Evolutionary conservation across 768 basidiomycete species (phyloP), one percentile per base, ranked within the genome.

Genomic region (Agaricus bisporus): DNA sequence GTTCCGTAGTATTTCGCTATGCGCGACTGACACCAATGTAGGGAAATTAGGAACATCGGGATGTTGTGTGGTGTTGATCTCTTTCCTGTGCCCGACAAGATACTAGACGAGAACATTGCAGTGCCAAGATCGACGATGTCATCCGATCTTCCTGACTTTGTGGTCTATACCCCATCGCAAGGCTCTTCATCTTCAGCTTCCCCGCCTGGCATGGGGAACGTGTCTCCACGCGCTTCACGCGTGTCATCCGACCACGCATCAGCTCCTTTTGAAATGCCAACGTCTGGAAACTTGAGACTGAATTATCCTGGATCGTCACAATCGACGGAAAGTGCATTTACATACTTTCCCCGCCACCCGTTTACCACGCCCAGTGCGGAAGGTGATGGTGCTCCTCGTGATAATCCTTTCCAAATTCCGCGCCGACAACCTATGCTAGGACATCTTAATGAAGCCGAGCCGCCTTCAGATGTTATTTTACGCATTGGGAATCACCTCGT

Each of bases 11-110:
- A 49, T 44, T 50, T 48, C 39, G 41, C 52, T 51, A 18, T 48
- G 45, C 55, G 41, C 22, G 54, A 6, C 32, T 32, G 50, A 42
- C 43, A 41, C 32, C 48, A 52, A 18, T 45, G 35, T 61, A 85
- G 83, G 50, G 74, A 79, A 41, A 65, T 84, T 41, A 68, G 76
- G 35, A 76, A 75, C 18, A 67, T 80, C 15, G 87, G 86, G 1
- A 72, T 86, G 11, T 70, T 89, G 20, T 89, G 87, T 66, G 80
- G 78, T n/a, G 80, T 82, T 54, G 86, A 88, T 66, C 71, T 88
- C 35, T 88, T 83, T 57, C 79, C 81, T 3, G 77, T 84, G 4
- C 75, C 79, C n/a, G 73, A 72, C 29, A 41, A 49, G 17, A 25
- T 44, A 12, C 37, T 49, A 35, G 58, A 56, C 43, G 45, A 49